Percentiles rank a stretch among this genome's conserved stretches.
Evolutionary conservation across 768 basidiomycete species (phyloP).

Genomic region (Leccinellum albellum): DNA sequence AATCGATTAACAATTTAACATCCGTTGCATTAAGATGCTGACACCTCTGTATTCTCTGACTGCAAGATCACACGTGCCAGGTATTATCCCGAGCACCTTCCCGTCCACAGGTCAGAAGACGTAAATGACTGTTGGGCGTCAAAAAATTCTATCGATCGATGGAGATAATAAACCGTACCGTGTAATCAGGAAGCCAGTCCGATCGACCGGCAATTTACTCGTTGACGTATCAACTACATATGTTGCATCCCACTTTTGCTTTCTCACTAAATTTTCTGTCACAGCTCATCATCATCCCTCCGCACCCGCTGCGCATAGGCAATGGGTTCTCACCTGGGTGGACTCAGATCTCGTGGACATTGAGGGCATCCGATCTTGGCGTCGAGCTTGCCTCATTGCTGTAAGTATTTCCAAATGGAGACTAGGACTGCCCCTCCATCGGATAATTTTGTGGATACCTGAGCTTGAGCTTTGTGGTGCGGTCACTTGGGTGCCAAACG

Average conservation of each 20-base stretch:
- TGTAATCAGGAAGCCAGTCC: not conserved
- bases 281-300: not conserved
- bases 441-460: not conserved
- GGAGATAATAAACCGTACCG: not conserved
- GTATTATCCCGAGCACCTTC: slow-evolving; percentile 2
- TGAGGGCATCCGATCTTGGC: not conserved
- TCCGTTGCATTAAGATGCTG: not conserved
- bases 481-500: not conserved
- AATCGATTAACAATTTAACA: slow-evolving; percentile 3
- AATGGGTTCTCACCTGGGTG: not conserved
- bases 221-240: slow-evolving; percentile 4
- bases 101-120: slow-evolving; percentile 11
- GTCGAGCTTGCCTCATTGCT: not conserved
- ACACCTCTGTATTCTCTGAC: not conserved
- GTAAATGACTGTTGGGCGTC: slow-evolving; percentile 10
- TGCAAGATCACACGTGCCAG: not conserved
- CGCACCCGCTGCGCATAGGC: not conserved
- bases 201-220: not conserved
- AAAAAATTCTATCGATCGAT: slow-evolving; percentile 3
- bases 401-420: not conserved
- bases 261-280: not conserved
- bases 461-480: not conserved
- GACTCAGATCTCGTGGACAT: not conserved
- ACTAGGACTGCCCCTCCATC: not conserved
- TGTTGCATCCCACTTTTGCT: not conserved